Evolutionary conservation across 805 yeast species (phyloP), one percentile per base, ranked within the genome.

Genomic region (Saccharomycopsis sp.): DNA sequence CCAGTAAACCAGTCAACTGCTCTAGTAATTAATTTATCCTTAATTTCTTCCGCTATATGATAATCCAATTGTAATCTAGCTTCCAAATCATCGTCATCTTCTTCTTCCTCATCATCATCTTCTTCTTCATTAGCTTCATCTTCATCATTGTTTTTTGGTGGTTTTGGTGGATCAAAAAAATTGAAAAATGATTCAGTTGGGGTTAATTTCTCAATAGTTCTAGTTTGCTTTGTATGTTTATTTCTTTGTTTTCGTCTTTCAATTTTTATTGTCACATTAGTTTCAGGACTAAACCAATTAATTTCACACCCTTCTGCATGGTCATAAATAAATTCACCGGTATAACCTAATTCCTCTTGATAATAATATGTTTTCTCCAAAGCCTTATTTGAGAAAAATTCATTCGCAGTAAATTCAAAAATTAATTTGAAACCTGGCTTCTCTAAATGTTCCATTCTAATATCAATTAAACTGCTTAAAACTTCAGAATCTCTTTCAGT

Each of bases 1-100:
- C 98, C 98, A 7, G 98, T 90, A 64, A 88, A 93, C 97, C 98
- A 93, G 63, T 90, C 97, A 57, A 93, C 76, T 42, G 97, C 97
- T 61, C 96, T 80, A 51, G 97, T 97, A 51, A 93, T 81, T 60
- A 93, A 75, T 64, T 93, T 85, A 64, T 93, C 97, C 71, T 93
- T 93, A 62, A 93, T 77, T 59, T 89, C 89, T 66, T 93, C 98
- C 51, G 97, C 98, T 52, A 93, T 72, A 60, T 88, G 93, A 69
- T 93, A 93, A 67, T 93, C 98, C 56, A 85, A 70, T 56, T 88
- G 96, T 58, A 93, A 73, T 60, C 86, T 77, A 47, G 78, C 81
- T 63, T 88, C 96, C 53, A 89, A 69, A 46, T 83, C 93, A 45
- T 72, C 81, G 44, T 77, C 81, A 32, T 75, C 81, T 39, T 77